These are phyloP conservation scores for Geosiphon pyriformis DNA, from an alignment of 192 early-diverging fungal species.

Conservation along the genomic window DNA sequence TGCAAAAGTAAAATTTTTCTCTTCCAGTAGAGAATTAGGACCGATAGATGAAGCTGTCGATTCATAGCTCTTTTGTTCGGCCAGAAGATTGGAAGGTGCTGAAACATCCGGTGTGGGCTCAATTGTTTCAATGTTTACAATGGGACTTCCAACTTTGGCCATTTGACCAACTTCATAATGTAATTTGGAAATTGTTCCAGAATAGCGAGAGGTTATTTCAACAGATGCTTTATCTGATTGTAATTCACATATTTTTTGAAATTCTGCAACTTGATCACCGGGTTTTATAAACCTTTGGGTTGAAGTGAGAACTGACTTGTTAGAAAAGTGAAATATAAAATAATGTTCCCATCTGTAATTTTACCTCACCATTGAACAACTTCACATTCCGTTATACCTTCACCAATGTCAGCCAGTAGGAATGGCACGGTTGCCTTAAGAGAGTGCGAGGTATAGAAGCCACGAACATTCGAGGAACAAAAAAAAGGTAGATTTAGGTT, in stretches of 20 bases:
- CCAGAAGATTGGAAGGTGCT: conserved; percentile 23
- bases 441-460: conserved; percentile 44
- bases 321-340: conserved; percentile 2
- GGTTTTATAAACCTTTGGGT: conserved; percentile 83
- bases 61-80: conserved; percentile 23
- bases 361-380: conserved; percentile 86
- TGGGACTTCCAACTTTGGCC: conserved; percentile 84
- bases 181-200: conserved; percentile 76
- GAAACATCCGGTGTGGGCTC: conserved; percentile 41
- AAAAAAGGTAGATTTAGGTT: too few species aligned
- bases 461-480: conserved; percentile 31
- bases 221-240: conserved; percentile 99
- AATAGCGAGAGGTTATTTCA: conserved; percentile 93
- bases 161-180: conserved; percentile 83
- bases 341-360: background rate
- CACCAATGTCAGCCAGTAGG: conserved; percentile 94
- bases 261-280: conserved; percentile 84
- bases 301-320: background rate
- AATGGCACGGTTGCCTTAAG: conserved; percentile 59
- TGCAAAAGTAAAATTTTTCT: conserved; percentile 39
- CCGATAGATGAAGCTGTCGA: conserved; percentile 2
- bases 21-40: conserved; percentile 21
- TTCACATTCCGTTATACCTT: conserved; percentile 97
- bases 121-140: conserved; percentile 82
- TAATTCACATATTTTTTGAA: conserved; percentile 94